Conservation (phyloP, 768 basidiomycete species). For the Mycena venus region DNA sequence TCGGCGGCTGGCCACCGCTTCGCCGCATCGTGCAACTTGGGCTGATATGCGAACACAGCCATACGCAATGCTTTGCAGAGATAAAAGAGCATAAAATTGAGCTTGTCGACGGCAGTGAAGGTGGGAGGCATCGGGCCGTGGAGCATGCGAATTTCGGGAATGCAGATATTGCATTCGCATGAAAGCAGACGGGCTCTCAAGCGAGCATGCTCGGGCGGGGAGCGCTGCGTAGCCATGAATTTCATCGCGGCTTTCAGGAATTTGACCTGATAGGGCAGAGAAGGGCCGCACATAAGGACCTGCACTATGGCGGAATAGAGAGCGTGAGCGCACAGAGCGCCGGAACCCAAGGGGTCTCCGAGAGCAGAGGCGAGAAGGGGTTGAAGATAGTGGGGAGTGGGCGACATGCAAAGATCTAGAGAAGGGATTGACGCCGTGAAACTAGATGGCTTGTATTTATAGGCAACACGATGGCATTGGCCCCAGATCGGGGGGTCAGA, state of each 20-base stretch:
- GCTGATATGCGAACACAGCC: neutral
- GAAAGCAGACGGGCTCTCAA: neutral
- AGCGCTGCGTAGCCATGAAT: constrained; percentile 4
- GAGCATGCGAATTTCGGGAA: neutral
- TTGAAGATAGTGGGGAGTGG: constrained; percentile 1
- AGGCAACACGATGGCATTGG: no score
- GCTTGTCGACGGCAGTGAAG: neutral
- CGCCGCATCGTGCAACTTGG: neutral
- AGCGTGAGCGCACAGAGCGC: neutral
- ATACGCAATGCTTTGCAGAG: neutral
- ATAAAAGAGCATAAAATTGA: neutral
- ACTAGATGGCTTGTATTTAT: no score
- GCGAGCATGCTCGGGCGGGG: neutral
- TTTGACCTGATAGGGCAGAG: neutral
- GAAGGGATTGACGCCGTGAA: no score
- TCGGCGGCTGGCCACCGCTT: neutral
- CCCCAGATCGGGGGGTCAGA: no score
- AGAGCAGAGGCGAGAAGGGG: neutral
- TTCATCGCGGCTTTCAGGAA: constrained; percentile 12
- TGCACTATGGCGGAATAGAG: neutral
- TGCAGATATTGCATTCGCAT: neutral
- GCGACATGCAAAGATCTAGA: no score
- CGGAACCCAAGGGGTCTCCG: neutral
- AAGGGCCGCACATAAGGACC: neutral
- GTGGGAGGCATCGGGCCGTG: neutral